A percentile compares a stretch with the other conserved stretches of the same genome.
Conservation (phyloP, 106 monocot species). For the Platanthera guangdongensis region DNA sequence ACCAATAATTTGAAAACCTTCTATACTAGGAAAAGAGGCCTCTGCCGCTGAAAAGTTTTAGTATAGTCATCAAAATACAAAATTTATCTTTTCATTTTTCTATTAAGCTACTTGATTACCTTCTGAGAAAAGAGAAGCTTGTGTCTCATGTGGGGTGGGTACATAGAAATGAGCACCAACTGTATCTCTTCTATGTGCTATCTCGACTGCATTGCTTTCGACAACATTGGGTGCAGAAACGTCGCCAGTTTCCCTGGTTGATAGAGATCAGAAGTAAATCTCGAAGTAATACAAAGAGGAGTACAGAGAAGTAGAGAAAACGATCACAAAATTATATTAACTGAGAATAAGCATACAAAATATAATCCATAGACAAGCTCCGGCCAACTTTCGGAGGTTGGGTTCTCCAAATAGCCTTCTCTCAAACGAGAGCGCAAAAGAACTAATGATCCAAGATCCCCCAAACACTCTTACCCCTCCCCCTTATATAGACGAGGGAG, state of each 20-base stretch:
- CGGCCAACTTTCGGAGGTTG: no score
- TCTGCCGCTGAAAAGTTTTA: conserved; percentile 33
- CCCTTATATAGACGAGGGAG: no score
- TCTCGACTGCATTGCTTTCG: conserved; percentile 26
- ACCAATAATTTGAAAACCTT: conserved; percentile 79
- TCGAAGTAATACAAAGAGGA: neutral
- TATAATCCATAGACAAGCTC: no score
- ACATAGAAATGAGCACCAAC: conserved; percentile 22
- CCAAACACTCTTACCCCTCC: no score
- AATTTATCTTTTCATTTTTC: neutral
- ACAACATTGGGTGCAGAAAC: conserved; percentile 11
- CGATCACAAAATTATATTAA: no score
- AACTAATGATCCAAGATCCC: no score
- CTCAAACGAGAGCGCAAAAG: no score
- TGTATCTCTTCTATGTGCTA: conserved; percentile 12
- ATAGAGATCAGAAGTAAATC: conserved; percentile 2
- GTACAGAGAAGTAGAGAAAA: no score
- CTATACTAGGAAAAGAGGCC: conserved; percentile 59
- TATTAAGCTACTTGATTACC: conserved; percentile 24
- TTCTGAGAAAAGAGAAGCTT: conserved; percentile 33
- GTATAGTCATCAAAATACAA: conserved; percentile 10
- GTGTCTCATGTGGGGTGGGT: conserved; percentile 19
- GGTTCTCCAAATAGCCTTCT: no score
- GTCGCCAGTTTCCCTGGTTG: conserved; percentile 36
- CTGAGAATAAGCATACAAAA: no score